phyloP scores from a whole-genome alignment of 495 filamentous ascomycete species.

The Penicillium atrosanguineum region DNA sequence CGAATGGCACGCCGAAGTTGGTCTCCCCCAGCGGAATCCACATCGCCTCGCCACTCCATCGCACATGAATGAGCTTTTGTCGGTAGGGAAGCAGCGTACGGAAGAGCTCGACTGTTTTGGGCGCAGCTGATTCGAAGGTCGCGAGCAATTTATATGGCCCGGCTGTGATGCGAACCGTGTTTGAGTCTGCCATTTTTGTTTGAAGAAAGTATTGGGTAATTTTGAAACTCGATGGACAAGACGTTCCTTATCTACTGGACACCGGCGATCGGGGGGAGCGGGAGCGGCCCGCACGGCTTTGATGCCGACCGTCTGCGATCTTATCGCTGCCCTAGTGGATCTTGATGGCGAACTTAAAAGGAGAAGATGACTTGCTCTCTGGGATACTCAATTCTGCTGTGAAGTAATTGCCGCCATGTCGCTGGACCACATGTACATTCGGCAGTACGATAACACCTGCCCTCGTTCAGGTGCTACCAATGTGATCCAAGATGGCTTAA shows the following conservation, averaged over 20 bases:
- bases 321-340: neutral
- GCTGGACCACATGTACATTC: conserved; percentile 15
- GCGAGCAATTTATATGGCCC: conserved; percentile 21
- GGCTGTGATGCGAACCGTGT: conserved; percentile 19
- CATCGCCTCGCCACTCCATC: conserved; percentile 26
- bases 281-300: conserved; percentile 17
- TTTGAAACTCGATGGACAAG: too few species aligned
- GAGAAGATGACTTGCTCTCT: neutral
- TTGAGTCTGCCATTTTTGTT: conserved; percentile 2
- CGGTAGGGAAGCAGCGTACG: conserved; percentile 22
- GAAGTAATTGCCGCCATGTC: neutral
- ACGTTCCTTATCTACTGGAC: too few species aligned
- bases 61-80: conserved; percentile 28
- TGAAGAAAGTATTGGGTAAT: too few species aligned
- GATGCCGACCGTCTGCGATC: conserved; percentile 4
- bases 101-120: conserved; percentile 24
- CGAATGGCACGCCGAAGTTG: conserved; percentile 22
- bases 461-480: conserved; percentile 1
- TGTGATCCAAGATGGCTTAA: conserved; percentile 10
- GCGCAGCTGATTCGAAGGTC: conserved; percentile 20
- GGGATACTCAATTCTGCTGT: too few species aligned
- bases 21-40: conserved; percentile 29
- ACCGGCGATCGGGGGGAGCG: conserved; percentile 13
- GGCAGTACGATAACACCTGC: conserved; percentile 13
- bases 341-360: neutral